Evolutionary conservation across 2,329 filamentous ascomycete species (phyloP), one percentile per base, ranked within the genome.

Genomic region (Aspergillus vadensis): DNA sequence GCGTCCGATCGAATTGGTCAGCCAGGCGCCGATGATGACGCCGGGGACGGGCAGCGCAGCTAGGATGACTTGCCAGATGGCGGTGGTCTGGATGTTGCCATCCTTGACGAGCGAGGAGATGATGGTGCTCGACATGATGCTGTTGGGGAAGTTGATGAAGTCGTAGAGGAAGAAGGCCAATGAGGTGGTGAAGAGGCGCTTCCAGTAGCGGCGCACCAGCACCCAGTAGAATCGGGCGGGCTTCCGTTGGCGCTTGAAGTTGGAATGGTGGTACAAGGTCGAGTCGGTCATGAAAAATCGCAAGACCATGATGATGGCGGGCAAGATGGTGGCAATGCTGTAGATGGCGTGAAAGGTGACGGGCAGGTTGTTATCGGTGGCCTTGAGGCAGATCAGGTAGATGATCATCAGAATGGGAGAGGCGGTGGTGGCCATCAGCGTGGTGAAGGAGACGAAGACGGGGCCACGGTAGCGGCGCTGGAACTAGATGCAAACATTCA

Each of bases 91-190:
- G 19, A 76, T 67, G 51, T 75, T 70, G 41, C 68, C 60, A 17
- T 72, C 70, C 23, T 67, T 67, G 1, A 75, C 74, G 4, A 76
- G 60, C 0, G 69, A 72, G 38, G 74, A 64, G 48, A 75, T 72
- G 41, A 76, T 76, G 5, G 68, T 70, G 30, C 72, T 69, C 2
- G 69, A 72, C 71, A 76, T 74, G 62, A 76, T 74, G 25, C 68
- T 72, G 41, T 76, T 76, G 0, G 74, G 74, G 47, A 76, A 76
- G 49, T 76, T 76, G 61, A 76, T 71, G 23, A 76, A 76, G 47
- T 76, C 74, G 57, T 76, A 76, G 0, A 76, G 63, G 49, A 76
- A 75, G 58, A 75, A 76, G 0, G 74, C 73, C 3, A 70, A 51
- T 2, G 73, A 75, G 2, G 72, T 76, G 2, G 72, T 73, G 5